A percentile compares a stretch with the other conserved stretches of the same genome.
Conservation (phyloP, 2,329 filamentous ascomycete species). For the Colletotrichum sp. region DNA sequence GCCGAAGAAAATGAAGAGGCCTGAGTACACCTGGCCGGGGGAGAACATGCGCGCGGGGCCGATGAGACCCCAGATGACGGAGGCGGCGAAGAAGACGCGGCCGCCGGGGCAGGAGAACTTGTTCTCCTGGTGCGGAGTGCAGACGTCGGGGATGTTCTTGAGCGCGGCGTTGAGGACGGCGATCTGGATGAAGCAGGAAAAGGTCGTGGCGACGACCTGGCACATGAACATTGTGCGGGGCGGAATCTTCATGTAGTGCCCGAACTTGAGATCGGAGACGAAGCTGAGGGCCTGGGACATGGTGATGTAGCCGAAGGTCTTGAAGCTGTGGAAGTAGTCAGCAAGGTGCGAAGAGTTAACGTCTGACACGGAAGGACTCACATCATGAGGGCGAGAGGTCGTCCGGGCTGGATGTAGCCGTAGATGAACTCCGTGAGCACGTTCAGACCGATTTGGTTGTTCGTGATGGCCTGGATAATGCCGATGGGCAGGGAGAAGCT, state of each 20-base stretch:
- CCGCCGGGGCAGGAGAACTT: constrained; percentile 69
- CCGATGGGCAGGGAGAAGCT: constrained; percentile 70
- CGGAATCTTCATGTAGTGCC: constrained; percentile 76
- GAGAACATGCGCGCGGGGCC: constrained; percentile 69
- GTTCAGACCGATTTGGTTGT: constrained; percentile 75
- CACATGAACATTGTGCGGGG: constrained; percentile 70
- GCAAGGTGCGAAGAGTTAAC: background rate
- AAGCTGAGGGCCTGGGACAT: constrained; percentile 71
- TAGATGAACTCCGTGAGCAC: constrained; percentile 77
- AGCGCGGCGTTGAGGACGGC: constrained; percentile 67
- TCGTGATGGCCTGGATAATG: constrained; percentile 73
- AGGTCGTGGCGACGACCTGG: constrained; percentile 69
- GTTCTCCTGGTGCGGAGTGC: constrained; percentile 59
- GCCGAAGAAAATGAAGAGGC: constrained; percentile 64
- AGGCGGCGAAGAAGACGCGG: constrained; percentile 68
- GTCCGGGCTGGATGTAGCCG: constrained; percentile 77
- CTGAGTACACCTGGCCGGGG: constrained; percentile 64
- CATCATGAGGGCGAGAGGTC: constrained; percentile 76
- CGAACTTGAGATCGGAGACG: constrained; percentile 70
- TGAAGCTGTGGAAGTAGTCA: constrained; percentile 50
- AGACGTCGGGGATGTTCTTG: constrained; percentile 66
- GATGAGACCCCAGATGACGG: constrained; percentile 72
- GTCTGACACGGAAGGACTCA: constrained; percentile 34
- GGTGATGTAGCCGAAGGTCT: constrained; percentile 67
- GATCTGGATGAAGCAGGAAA: constrained; percentile 71